A percentile compares a stretch with the other conserved stretches of the same genome.
These are phyloP conservation scores for Eutypa lata DNA, from an alignment of 2,329 filamentous ascomycete species.

Conservation along the genomic window DNA sequence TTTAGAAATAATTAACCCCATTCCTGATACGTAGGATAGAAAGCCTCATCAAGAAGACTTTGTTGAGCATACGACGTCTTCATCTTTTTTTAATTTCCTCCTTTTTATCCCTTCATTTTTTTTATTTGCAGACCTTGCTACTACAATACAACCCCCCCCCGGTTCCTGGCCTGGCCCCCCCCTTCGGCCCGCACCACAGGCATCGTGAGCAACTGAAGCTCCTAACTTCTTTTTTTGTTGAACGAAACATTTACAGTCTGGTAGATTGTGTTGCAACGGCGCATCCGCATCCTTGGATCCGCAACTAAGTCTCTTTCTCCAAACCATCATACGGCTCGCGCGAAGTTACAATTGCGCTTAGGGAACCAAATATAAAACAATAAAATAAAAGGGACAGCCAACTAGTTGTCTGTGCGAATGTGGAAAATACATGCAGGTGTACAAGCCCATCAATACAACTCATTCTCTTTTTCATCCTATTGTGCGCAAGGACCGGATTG, in stretches of 20 bases:
- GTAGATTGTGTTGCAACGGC: neutral
- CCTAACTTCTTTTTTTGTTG: too few species aligned
- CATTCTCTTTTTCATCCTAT: constrained; percentile 13
- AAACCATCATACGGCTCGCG: neutral
- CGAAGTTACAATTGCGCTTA: neutral
- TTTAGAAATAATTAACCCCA: too few species aligned
- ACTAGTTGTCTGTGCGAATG: constrained; percentile 14
- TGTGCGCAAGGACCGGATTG: constrained; percentile 12
- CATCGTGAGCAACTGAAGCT: constrained; percentile 1
- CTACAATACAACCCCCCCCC: too few species aligned
- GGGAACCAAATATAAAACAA: neutral
- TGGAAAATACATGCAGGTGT: constrained; percentile 11
- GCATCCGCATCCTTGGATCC: neutral
- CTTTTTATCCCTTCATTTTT: constrained; percentile 1
- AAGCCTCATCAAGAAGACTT: too few species aligned
- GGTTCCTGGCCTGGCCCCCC: neutral
- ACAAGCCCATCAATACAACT: constrained; percentile 15
- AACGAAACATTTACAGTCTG: neutral
- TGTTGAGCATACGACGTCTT: neutral
- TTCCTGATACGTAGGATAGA: too few species aligned
- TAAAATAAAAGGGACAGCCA: neutral
- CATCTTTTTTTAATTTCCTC: constrained; percentile 1
- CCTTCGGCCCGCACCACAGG: neutral
- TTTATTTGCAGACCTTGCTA: too few species aligned
- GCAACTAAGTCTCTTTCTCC: neutral